phyloP scores from a whole-genome alignment of 106 monocot species.

The Phalaenopsis equestris region DNA sequence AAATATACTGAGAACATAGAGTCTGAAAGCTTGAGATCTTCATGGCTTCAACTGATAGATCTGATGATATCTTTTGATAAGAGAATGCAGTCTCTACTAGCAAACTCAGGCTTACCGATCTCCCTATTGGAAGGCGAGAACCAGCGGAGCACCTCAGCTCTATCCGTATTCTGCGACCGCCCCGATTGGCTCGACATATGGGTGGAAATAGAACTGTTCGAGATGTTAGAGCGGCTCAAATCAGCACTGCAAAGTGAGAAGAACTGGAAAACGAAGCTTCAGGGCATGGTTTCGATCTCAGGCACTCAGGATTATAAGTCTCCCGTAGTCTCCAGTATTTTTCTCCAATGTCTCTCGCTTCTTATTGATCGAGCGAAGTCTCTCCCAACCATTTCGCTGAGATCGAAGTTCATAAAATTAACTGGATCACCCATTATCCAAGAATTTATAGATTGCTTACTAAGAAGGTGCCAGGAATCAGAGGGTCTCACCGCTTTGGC shows the following conservation, averaged over 20 bases:
- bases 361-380: slow-evolving; percentile 55
- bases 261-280: slow-evolving; percentile 57
- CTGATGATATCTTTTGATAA: slow-evolving; percentile 93
- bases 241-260: slow-evolving; percentile 50
- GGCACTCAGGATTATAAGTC: slow-evolving; percentile 67
- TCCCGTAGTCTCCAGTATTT: slow-evolving; percentile 44
- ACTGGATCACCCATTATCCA: slow-evolving; percentile 38
- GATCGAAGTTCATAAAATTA: slow-evolving; percentile 55
- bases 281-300: slow-evolving; percentile 23
- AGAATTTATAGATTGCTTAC: slow-evolving; percentile 53
- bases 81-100: slow-evolving; percentile 50
- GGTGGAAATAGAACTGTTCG: slow-evolving; percentile 64
- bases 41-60: slow-evolving; percentile 80
- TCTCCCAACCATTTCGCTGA: slow-evolving; percentile 51
- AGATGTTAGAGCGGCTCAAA: slow-evolving; percentile 52
- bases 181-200: slow-evolving; percentile 92
- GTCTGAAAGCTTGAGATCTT: slow-evolving; percentile 26
- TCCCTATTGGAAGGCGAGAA: slow-evolving; percentile 55
- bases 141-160: slow-evolving; percentile 46
- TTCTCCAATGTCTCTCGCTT: slow-evolving; percentile 38
- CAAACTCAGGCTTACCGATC: slow-evolving; percentile 51
- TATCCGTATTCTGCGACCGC: slow-evolving; percentile 80
- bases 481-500: slow-evolving; percentile 93
- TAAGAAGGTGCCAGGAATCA: slow-evolving; percentile 80
- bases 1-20: slow-evolving; percentile 48